Percentiles rank a stretch among this genome's conserved stretches.
Conservation (phyloP, 1,284 basidiomycete genomes). For the Leccinum pallidistipes region DNA sequence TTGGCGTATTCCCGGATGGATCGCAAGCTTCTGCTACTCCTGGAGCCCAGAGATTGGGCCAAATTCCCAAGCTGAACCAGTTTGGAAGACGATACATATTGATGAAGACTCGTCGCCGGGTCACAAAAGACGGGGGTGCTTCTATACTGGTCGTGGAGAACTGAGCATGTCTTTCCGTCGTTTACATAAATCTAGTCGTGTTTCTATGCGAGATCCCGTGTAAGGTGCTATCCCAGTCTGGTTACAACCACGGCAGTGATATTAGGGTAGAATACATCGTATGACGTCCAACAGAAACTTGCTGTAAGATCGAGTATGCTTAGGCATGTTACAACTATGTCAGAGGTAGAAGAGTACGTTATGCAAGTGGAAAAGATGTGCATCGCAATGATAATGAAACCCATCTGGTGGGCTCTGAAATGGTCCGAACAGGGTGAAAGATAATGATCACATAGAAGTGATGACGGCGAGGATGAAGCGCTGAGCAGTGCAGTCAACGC, state of each 20-base stretch:
- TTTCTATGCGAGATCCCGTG: background rate
- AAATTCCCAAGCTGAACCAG: constrained; percentile 31
- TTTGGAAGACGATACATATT: constrained; percentile 59
- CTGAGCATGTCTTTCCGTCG: constrained; percentile 10
- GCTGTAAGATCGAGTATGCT: constrained; percentile 17
- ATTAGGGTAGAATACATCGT: constrained; percentile 18
- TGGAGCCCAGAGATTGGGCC: constrained; percentile 16
- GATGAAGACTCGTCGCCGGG: constrained; percentile 56
- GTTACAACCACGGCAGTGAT: constrained; percentile 19
- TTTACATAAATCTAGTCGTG: background rate
- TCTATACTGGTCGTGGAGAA: constrained; percentile 50
- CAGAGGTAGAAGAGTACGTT: constrained; percentile 9
- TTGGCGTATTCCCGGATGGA: constrained; percentile 44
- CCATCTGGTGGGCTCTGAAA: constrained; percentile 1
- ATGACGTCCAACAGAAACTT: constrained; percentile 7
- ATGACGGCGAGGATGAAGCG: background rate
- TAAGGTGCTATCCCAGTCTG: background rate
- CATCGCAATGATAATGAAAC: constrained; percentile 7
- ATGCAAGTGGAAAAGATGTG: constrained; percentile 17
- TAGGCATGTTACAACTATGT: constrained; percentile 12
- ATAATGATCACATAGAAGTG: background rate
- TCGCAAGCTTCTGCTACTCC: background rate
- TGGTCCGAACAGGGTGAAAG: background rate
- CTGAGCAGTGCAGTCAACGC: background rate
- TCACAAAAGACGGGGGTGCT: constrained; percentile 64